A percentile compares a stretch with the other conserved stretches of the same genome.
These are phyloP conservation scores for Sugiyamaella neomexicana DNA, from an alignment of 1,139 yeast genomes.

Conservation along the genomic window DNA sequence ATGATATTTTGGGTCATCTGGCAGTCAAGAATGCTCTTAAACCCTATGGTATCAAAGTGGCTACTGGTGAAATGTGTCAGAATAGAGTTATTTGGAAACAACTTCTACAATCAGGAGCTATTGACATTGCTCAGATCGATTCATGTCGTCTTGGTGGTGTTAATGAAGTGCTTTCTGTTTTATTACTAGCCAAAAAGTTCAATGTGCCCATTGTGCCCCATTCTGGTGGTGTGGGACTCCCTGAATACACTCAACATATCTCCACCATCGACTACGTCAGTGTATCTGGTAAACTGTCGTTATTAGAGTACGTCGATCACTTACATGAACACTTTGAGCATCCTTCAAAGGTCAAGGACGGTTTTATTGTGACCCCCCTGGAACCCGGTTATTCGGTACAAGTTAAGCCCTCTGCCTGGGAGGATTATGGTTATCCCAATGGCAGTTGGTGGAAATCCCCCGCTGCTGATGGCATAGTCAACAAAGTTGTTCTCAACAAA, in stretches of 20 bases:
- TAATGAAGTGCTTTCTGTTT: constrained; percentile 44
- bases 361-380: constrained; percentile 43
- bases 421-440: constrained; percentile 39
- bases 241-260: constrained; percentile 45
- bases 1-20: constrained; percentile 44
- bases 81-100: constrained; percentile 46
- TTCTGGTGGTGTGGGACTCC: constrained; percentile 47
- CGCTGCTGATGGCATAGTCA: constrained; percentile 29
- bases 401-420: constrained; percentile 39
- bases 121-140: constrained; percentile 45
- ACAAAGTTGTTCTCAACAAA: constrained; percentile 24
- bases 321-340: constrained; percentile 39
- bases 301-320: constrained; percentile 41
- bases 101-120: constrained; percentile 41
- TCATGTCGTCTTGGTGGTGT: constrained; percentile 46
- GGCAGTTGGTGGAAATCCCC: constrained; percentile 43
- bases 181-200: constrained; percentile 44
- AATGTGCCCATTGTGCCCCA: constrained; percentile 45
- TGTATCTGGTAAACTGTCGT: constrained; percentile 41
- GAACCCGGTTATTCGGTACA: constrained; percentile 45
- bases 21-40: constrained; percentile 42
- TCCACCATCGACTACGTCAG: constrained; percentile 44
- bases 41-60: constrained; percentile 44
- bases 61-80: constrained; percentile 48
- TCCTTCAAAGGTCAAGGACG: constrained; percentile 42